Evolutionary conservation across 345 rosid species (phyloP), one percentile per base, ranked within the genome.

Genomic region (Theobroma cacao): DNA sequence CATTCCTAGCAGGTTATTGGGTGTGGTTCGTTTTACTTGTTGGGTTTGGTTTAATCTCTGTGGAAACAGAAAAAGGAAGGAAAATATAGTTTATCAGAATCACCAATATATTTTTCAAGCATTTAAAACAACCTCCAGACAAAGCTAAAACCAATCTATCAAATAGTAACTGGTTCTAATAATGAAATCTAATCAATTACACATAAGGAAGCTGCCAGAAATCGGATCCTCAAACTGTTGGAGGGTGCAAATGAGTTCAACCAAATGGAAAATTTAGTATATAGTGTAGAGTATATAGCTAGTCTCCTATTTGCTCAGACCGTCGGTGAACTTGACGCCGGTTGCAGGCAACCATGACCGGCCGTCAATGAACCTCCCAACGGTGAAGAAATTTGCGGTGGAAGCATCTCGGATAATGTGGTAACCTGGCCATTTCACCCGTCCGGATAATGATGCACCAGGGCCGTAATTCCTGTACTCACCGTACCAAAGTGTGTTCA

Each of bases 341-440:
- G 94, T 92, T 1, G 82, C 82, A 20, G 92, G 97, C 80, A 90
- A 75, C 97, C 94, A 92, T 1, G 91, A 82, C 61, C 82, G 87
- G 36, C 94, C 99, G 13, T 90, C 90, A 26, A 92, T 81, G 83
- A 95, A 95, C 48, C 88, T 83, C 26, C 82, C 84, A 17, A 83
- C 92, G 0, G 98, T 87, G 79, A 86, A 95, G 59, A 85, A 91
- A n/a, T 40, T 34, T 0, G 97, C 99, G 0, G 89, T 76, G 43
- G 86, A 41, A 69, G 80, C 80, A 20, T 89, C 89, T 18, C 15
- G 75, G 68, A 93, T 91, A 24, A 83, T 75, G 86, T 91, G 98
- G 79, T 89, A 90, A 28, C 98, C 97, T 0, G 91, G 88, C 99
- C 99, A 96, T 61, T 83, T 80, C 73, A 94, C 85, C 61, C 99